phyloP scores from a whole-genome alignment of 2,329 filamentous ascomycete species.

The Botrytis byssoidea region DNA sequence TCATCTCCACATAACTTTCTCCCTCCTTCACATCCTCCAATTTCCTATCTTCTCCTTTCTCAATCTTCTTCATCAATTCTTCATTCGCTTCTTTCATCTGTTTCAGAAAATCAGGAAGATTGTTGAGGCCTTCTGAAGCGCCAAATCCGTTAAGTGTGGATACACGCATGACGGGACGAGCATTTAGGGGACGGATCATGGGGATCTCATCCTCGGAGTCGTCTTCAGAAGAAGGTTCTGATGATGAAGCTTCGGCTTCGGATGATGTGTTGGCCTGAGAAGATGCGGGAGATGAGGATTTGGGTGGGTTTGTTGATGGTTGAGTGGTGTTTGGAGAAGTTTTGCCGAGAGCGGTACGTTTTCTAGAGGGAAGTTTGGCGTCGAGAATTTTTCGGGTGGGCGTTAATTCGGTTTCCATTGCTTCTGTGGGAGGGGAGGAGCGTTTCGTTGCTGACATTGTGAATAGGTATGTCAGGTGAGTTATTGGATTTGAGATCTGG shows the following conservation, averaged over 20 bases:
- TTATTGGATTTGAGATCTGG: not conserved
- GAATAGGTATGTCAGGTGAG: constrained; percentile 4
- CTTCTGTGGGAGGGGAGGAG: constrained; percentile 7
- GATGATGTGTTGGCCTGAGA: constrained; percentile 3
- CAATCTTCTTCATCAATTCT: constrained; percentile 24
- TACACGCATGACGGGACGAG: constrained; percentile 28
- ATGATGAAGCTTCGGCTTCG: not conserved
- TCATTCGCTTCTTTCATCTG: constrained; percentile 30
- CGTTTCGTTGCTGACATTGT: constrained; percentile 15
- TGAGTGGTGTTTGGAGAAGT: not conserved
- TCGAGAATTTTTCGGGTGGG: not conserved
- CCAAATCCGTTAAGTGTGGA: constrained; percentile 22
- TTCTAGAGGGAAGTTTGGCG: constrained; percentile 5
- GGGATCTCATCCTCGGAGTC: constrained; percentile 22
- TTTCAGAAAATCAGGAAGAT: constrained; percentile 26
- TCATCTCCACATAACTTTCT: constrained; percentile 26
- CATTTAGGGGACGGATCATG: constrained; percentile 21
- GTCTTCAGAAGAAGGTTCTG: not conserved
- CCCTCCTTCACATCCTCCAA: constrained; percentile 23
- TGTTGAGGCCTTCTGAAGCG: not conserved
- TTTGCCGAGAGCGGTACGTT: constrained; percentile 9
- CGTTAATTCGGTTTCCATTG: constrained; percentile 1
- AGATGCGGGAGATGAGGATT: not conserved
- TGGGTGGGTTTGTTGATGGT: not conserved
- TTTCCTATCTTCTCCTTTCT: constrained; percentile 20